Evolutionary conservation across 345 rosid genomes (phyloP).

Genomic region (Zanthoxylum bungeanum): DNA sequence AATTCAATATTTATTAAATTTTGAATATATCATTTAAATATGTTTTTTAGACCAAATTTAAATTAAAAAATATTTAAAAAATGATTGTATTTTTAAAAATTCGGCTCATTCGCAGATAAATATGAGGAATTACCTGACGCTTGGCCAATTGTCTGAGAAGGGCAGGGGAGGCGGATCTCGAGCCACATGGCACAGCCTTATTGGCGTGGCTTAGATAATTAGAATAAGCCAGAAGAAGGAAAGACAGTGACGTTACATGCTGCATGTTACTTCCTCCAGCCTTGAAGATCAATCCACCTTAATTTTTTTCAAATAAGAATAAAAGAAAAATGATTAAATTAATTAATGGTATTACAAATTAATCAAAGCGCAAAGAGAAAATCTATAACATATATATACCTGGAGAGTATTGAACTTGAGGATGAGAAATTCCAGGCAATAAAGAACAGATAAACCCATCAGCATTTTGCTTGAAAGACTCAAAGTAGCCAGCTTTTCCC

Average conservation of each 20-base stretch:
- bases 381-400: constrained; percentile 39
- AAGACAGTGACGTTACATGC: constrained; percentile 86
- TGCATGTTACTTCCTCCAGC: constrained; percentile 97
- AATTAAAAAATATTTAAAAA: no score
- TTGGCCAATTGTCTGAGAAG: constrained; percentile 57
- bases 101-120: background rate
- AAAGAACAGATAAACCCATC: constrained; percentile 88
- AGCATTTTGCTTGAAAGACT: constrained; percentile 86
- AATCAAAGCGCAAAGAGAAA: background rate
- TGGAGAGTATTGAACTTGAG: constrained; percentile 95
- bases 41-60: no score
- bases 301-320: background rate
- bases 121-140: constrained; percentile 42
- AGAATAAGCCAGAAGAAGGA: constrained; percentile 81
- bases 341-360: background rate
- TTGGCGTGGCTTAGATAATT: constrained; percentile 72
- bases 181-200: constrained; percentile 61
- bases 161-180: constrained; percentile 47
- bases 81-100: no score
- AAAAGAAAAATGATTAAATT: background rate
- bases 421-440: constrained; percentile 86
- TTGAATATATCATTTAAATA: no score
- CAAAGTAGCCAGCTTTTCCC: constrained; percentile 90
- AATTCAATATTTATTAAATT: no score
- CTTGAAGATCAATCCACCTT: constrained; percentile 88